Percentiles rank a stretch among this genome's conserved stretches.
phyloP scores from a whole-genome alignment of 169 alveolate genomes.

The Theileria luwenshuni region DNA sequence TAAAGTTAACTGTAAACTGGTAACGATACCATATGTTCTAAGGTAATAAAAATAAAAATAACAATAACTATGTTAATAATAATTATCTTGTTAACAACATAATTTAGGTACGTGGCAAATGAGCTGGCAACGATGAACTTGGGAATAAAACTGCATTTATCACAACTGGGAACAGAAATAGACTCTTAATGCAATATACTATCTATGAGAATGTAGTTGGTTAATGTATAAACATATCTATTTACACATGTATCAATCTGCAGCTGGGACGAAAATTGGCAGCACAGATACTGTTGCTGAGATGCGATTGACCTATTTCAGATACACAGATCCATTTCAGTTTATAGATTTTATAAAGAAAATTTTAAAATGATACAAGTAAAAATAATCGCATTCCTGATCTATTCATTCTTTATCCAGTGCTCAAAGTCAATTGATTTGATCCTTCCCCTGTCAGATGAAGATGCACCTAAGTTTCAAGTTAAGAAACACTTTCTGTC shows the following conservation, averaged over 20 bases:
- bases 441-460: not conserved
- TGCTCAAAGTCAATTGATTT: not conserved
- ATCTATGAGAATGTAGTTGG: not conserved
- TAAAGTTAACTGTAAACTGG: slow-evolving; percentile 59
- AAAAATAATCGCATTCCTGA: not conserved
- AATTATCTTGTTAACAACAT: not conserved
- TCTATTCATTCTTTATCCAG: not conserved
- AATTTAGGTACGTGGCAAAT: slow-evolving; percentile 62
- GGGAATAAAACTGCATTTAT: slow-evolving; percentile 61
- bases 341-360: too few relatives aligned
- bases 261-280: too few relatives aligned
- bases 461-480: not conserved
- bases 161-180: slow-evolving; percentile 60
- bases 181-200: slow-evolving; percentile 5
- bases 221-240: not conserved
- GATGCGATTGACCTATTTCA: too few relatives aligned
- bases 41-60: slow-evolving; percentile 43
- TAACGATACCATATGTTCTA: slow-evolving; percentile 68
- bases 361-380: too few relatives aligned
- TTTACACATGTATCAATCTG: too few relatives aligned
- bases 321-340: too few relatives aligned
- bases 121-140: slow-evolving; percentile 66
- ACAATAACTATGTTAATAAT: too few relatives aligned
- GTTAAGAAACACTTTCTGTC: not conserved
- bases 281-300: too few relatives aligned